Evolutionary conservation across 345 rosid genomes (phyloP).

Genomic region (Noccaea bulbosa): DNA sequence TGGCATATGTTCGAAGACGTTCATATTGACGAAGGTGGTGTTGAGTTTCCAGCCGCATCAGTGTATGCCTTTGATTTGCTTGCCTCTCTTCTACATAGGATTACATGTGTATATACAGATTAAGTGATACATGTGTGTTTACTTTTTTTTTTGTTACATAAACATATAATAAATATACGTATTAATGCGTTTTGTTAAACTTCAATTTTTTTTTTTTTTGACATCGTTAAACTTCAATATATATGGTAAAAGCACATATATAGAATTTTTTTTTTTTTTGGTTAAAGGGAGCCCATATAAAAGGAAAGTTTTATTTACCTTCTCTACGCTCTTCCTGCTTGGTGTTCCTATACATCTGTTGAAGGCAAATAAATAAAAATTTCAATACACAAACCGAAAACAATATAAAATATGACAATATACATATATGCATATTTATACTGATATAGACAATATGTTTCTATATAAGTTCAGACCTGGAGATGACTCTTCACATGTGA

Average conservation of each 20-base stretch:
- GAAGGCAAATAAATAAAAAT: not conserved
- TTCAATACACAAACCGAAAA: not conserved
- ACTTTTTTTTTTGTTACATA: not conserved
- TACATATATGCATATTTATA: not conserved
- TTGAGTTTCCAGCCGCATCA: not conserved
- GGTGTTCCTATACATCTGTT: constrained; percentile 5
- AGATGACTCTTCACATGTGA: constrained; percentile 77
- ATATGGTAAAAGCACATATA: not conserved
- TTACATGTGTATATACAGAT: not conserved
- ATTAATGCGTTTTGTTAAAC: not conserved
- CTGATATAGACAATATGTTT: not conserved
- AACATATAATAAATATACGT: not conserved
- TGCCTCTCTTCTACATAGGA: not conserved
- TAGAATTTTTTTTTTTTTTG: not conserved
- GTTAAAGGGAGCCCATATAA: not conserved
- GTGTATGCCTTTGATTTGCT: not conserved
- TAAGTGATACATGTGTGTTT: not conserved
- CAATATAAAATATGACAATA: not conserved
- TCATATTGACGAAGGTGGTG: constrained; percentile 4
- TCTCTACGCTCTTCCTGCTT: not conserved
- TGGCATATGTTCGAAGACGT: not conserved
- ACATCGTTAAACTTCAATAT: not conserved
- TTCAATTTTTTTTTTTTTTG: not conserved
- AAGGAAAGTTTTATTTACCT: constrained; percentile 13
- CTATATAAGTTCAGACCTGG: constrained; percentile 46